Evolutionary conservation across 1,284 basidiomycete genomes (phyloP).

Genomic region (Taiwanofungus camphoratus): DNA sequence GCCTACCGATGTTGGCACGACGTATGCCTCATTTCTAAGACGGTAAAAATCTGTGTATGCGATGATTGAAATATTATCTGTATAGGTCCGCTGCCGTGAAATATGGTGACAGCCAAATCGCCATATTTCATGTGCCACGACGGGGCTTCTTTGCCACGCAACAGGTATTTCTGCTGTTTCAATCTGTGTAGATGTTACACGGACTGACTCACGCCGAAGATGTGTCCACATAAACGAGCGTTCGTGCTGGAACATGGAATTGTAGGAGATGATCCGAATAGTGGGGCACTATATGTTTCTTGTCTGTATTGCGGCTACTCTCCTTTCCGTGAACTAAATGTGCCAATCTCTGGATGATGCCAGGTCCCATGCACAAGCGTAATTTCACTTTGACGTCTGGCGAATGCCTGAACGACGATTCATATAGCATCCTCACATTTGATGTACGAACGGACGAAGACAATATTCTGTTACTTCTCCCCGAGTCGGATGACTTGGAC

Average conservation of each 20-base stretch:
- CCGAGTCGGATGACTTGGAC: slow-evolving; percentile 54
- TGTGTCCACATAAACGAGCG: slow-evolving; percentile 60
- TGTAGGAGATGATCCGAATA: slow-evolving; percentile 50
- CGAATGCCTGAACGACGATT: slow-evolving; percentile 56
- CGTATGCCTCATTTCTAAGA: slow-evolving; percentile 27
- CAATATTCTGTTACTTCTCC: slow-evolving; percentile 50
- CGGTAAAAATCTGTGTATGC: too few species aligned
- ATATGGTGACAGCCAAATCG: slow-evolving; percentile 69
- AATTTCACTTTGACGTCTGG: slow-evolving; percentile 61
- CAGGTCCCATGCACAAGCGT: slow-evolving; percentile 69
- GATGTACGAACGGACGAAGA: slow-evolving; percentile 42
- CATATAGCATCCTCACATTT: slow-evolving; percentile 65
- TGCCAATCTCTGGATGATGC: not conserved
- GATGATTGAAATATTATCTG: too few species aligned
- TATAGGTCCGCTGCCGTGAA: slow-evolving; percentile 49
- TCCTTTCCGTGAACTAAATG: too few species aligned
- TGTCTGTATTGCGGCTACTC: slow-evolving; percentile 27
- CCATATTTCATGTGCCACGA: slow-evolving; percentile 56
- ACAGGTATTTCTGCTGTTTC: slow-evolving; percentile 36
- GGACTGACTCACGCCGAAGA: slow-evolving; percentile 22
- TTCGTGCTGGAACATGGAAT: slow-evolving; percentile 72
- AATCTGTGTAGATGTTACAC: not conserved
- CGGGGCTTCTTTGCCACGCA: slow-evolving; percentile 65
- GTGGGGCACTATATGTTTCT: slow-evolving; percentile 40
- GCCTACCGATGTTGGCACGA: slow-evolving; percentile 44